Base-by-base conservation (phyloP, 345 rosid species). In the Eucalyptus sp. region DNA sequence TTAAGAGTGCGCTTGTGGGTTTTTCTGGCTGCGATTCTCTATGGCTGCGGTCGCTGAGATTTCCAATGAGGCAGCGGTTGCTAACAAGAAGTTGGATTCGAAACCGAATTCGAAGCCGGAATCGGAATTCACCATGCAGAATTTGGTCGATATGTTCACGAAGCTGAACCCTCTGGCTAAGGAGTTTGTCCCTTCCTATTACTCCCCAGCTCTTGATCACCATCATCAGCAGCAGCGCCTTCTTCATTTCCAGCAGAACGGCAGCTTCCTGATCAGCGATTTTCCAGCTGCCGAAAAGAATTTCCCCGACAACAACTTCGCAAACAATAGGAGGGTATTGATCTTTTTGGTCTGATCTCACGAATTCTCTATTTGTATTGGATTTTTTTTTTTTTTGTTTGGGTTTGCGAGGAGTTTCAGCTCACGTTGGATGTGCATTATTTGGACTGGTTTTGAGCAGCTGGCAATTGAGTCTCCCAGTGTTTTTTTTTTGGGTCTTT, bases 131-230 rank as follows among this genome's bases (percentile, higher is more conserved):
- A 94, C 87, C 86, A 93, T 96, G 90, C 91, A 95, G 88, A 94
- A 94, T 86, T 95, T 96, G 89, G 98, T 96, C 88, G 97, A 95
- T 8, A 95, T 95, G 92, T 94, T 96, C 93, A 95, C 97, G 88
- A 96, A 95, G 92, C 91, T 96, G 93, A 96, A 96, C 91, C 99
- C 99, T 91, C 90, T 89, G 91, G 99, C 99, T 5, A 95, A 96
- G 89, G 99, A 96, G 90, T 96, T 96, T 89, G 88, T 96, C 87
- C 99, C 99, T 88, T 95, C 97, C 50, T 92, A 93, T 87, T 91
- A 90, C 87, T 89, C 88, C 71, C 88, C 76, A 17, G 71, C 86
- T 27, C 81, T 29, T 12, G 86, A 62, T 58, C 88, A 81, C 27
- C 85, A 88, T 18, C 84, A 81, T 25, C 85, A 88, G 13, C 83